These are phyloP conservation scores for Suhomyces sp. DNA, from an alignment of 805 yeast species.

Conservation along the genomic window DNA sequence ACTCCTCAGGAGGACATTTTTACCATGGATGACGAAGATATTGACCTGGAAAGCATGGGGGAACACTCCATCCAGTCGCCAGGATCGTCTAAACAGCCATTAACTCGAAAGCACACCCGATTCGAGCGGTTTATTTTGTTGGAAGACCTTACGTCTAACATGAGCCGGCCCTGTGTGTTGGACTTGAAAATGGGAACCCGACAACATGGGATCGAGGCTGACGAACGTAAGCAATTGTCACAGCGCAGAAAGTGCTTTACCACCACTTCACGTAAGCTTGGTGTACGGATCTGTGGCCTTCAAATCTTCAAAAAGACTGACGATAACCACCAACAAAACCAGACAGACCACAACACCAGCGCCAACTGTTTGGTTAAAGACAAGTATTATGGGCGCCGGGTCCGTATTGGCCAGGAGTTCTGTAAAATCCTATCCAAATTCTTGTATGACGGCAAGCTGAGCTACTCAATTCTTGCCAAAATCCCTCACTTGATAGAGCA, in stretches of 20 bases:
- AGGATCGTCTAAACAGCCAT: not conserved
- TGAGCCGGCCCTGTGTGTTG: constrained; percentile 83
- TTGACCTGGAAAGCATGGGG: not conserved
- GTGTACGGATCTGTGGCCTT: constrained; percentile 94
- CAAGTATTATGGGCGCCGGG: constrained; percentile 86
- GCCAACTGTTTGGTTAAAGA: constrained; percentile 54
- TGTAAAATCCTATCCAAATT: constrained; percentile 71
- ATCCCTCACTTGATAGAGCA: constrained; percentile 64
- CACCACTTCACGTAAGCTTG: constrained; percentile 79
- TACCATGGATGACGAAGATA: constrained; percentile 43
- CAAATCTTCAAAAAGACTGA: constrained; percentile 37
- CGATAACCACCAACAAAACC: not conserved
- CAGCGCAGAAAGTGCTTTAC: constrained; percentile 77
- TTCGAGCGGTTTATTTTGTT: constrained; percentile 80
- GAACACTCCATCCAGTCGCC: not conserved
- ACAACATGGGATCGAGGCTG: constrained; percentile 96
- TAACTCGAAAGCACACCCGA: constrained; percentile 45
- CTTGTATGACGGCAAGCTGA: constrained; percentile 68
- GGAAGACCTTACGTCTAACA: constrained; percentile 85
- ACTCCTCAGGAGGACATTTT: constrained; percentile 43
- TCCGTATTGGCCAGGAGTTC: constrained; percentile 72
- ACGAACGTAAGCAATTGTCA: constrained; percentile 62
- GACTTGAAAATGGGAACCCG: constrained; percentile 98
- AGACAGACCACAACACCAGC: constrained; percentile 7
- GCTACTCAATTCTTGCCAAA: constrained; percentile 58